These are phyloP conservation scores for Backusella australiensis DNA, from an alignment of 192 early-diverging fungal species.

Conservation along the genomic window DNA sequence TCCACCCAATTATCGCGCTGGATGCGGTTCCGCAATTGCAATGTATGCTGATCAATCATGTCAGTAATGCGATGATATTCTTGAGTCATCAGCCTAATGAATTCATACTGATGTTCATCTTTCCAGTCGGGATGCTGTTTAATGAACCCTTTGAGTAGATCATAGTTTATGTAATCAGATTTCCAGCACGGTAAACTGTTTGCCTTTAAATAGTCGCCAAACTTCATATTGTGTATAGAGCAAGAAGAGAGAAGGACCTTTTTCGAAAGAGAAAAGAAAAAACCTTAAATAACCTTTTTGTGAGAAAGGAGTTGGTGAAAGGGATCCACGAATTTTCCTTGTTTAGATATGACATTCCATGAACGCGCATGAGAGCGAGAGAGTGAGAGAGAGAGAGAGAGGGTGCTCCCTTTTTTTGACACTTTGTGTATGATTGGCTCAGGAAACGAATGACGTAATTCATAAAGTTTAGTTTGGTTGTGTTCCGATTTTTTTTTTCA, in stretches of 20 bases:
- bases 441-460: background rate
- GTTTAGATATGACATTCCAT: background rate
- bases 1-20: conserved; percentile 57
- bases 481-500: background rate
- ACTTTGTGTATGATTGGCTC: background rate
- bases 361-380: background rate
- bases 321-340: background rate
- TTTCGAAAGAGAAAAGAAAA: background rate
- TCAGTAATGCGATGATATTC: background rate
- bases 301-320: background rate
- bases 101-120: background rate
- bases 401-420: background rate
- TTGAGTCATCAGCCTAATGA: background rate
- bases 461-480: conserved; percentile 5
- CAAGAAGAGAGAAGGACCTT: background rate
- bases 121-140: background rate
- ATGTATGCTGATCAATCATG: background rate
- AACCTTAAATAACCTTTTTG: background rate
- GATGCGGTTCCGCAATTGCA: background rate
- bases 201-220: background rate
- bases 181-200: background rate
- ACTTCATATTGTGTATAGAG: background rate
- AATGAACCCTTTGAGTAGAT: background rate
- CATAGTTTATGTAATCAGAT: background rate
- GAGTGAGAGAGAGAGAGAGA: background rate